Percentiles rank a stretch among this genome's conserved stretches.
These are phyloP conservation scores for Batkoa obscura DNA, from an alignment of 371 early-diverging fungal species.

Conservation along the genomic window DNA sequence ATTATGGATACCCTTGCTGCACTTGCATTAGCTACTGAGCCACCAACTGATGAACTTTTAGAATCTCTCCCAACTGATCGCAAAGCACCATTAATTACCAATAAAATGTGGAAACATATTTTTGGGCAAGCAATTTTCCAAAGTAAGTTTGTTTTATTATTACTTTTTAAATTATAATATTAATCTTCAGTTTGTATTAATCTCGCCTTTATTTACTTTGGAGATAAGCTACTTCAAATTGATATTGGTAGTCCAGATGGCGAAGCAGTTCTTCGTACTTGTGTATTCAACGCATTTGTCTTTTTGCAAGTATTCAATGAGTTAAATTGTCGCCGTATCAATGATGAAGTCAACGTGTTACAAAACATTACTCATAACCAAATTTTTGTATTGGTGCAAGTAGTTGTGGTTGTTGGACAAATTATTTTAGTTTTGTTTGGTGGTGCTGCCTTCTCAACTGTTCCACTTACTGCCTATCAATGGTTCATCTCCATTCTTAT, in stretches of 20 bases:
- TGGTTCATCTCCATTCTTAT: slow-evolving; percentile 46
- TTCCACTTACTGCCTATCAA: slow-evolving; percentile 21
- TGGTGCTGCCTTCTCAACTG: slow-evolving; percentile 34
- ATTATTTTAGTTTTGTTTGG: slow-evolving; percentile 37
- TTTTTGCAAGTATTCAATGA: slow-evolving; percentile 62
- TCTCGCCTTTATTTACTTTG: slow-evolving; percentile 27
- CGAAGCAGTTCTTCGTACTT: slow-evolving; percentile 22
- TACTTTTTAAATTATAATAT: too few relatives aligned
- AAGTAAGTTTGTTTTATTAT: neutral
- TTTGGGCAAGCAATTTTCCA: slow-evolving; percentile 38
- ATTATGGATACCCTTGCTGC: slow-evolving; percentile 70
- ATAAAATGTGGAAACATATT: slow-evolving; percentile 58
- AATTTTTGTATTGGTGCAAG: slow-evolving; percentile 35
- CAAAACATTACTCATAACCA: slow-evolving; percentile 26
- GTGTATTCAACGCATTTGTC: slow-evolving; percentile 62
- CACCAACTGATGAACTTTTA: slow-evolving; percentile 39
- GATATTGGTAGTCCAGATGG: slow-evolving; percentile 4
- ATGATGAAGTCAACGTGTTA: slow-evolving; percentile 41
- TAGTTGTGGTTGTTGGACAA: slow-evolving; percentile 30
- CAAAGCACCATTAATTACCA: slow-evolving; percentile 36
- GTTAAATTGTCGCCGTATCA: slow-evolving; percentile 46
- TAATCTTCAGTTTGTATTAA: slow-evolving; percentile 17
- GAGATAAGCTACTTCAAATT: slow-evolving; percentile 5
- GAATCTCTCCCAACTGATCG: slow-evolving; percentile 35
- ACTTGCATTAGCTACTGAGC: slow-evolving; percentile 53